Conservation (phyloP, 225 moss, liverwort and hornwort genomes). For the Ulota crispa region DNA sequence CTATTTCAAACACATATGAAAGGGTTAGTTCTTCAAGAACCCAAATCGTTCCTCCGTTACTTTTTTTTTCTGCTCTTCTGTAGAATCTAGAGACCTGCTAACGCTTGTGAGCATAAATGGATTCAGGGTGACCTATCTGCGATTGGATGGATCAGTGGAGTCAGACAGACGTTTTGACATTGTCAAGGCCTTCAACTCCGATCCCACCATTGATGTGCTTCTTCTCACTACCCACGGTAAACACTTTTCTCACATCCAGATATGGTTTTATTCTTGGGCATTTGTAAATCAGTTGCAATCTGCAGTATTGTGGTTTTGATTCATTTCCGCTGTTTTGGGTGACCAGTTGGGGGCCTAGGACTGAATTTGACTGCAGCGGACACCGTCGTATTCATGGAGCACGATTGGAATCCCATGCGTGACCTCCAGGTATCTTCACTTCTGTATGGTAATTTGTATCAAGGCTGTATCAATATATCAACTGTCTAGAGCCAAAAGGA, state of each 20-base stretch:
- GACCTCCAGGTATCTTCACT: conserved; percentile 65
- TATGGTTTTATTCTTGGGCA: not conserved
- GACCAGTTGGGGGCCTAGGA: conserved; percentile 83
- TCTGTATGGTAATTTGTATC: not conserved
- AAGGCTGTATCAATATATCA: not conserved
- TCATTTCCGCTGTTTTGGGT: conserved; percentile 12
- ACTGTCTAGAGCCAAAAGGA: not conserved
- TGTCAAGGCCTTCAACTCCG: conserved; percentile 90
- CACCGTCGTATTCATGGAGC: conserved; percentile 96
- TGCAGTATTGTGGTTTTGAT: conserved; percentile 14
- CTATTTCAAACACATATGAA: conserved; percentile 89
- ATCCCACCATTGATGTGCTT: conserved; percentile 94
- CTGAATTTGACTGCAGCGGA: conserved; percentile 90
- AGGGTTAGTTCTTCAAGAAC: conserved; percentile 48
- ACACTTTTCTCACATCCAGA: not conserved
- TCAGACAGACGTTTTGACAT: conserved; percentile 91
- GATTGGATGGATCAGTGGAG: conserved; percentile 92
- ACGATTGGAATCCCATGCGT: conserved; percentile 98
- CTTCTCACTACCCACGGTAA: conserved; percentile 88
- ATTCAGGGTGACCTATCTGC: conserved; percentile 77
- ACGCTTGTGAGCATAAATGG: conserved; percentile 11
- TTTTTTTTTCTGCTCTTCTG: not conserved
- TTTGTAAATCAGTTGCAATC: conserved; percentile 5
- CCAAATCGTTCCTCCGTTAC: not conserved
- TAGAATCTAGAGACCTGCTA: not conserved